Conservation (phyloP, 1,139 yeast species). For the Geotrichum aggregatum region DNA sequence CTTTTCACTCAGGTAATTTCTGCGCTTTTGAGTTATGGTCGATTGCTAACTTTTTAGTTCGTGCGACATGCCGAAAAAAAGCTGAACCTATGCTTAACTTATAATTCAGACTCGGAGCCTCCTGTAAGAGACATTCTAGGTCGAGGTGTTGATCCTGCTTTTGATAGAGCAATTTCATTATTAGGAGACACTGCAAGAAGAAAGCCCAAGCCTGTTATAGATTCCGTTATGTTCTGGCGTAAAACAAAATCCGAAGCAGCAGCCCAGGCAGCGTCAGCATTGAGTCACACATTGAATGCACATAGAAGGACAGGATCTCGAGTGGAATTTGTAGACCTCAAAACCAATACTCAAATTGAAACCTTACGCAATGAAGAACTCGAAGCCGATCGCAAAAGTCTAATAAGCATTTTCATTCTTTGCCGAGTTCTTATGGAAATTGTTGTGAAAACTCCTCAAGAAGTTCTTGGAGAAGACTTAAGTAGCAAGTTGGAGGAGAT, state of each 20-base stretch:
- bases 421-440: slow-evolving; percentile 92
- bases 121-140: slow-evolving; percentile 77
- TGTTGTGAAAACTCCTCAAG: slow-evolving; percentile 77
- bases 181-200: slow-evolving; percentile 85
- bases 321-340: slow-evolving; percentile 8
- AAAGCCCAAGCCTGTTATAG: slow-evolving; percentile 93
- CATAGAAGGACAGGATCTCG: slow-evolving; percentile 17
- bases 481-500: slow-evolving; percentile 87
- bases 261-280: slow-evolving; percentile 50
- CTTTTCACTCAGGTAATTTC: slow-evolving; percentile 66
- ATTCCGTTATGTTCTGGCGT: slow-evolving; percentile 97
- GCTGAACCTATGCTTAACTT: slow-evolving; percentile 66
- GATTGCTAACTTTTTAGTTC: slow-evolving; percentile 41
- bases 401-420: slow-evolving; percentile 82
- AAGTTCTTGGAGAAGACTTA: slow-evolving; percentile 70
- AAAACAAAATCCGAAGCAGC: slow-evolving; percentile 86
- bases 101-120: slow-evolving; percentile 65
- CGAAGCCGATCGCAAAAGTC: slow-evolving; percentile 79
- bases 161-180: slow-evolving; percentile 79
- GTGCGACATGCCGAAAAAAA: slow-evolving; percentile 90
- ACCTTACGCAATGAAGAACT: slow-evolving; percentile 50
- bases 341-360: slow-evolving; percentile 8
- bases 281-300: slow-evolving; percentile 14
- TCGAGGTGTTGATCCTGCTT: slow-evolving; percentile 79
- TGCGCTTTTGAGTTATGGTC: neutral